These are phyloP conservation scores for Aegilops sharonensis DNA, from an alignment of 176 grass and related monocot genomes.

Conservation along the genomic window DNA sequence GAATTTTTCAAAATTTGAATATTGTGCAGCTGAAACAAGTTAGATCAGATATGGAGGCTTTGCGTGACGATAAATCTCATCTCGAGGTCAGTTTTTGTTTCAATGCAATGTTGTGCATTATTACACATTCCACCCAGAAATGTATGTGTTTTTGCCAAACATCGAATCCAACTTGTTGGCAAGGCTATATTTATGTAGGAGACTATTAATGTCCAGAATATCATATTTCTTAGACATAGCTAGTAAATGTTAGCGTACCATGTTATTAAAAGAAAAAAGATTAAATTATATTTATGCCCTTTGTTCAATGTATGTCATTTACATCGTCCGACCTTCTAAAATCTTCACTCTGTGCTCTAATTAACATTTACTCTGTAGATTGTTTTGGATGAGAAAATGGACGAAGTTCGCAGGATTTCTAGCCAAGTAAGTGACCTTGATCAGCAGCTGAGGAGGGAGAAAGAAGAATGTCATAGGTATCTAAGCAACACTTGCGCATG, in stretches of 20 bases:
- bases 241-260: neutral
- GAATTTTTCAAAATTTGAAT: conserved; percentile 8
- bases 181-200: neutral
- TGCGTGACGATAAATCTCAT: conserved; percentile 69
- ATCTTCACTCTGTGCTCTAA: conserved; percentile 12
- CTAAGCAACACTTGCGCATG: conserved; percentile 1
- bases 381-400: conserved; percentile 70
- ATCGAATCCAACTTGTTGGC: neutral
- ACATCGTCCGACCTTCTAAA: neutral
- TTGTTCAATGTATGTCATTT: neutral
- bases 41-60: conserved; percentile 51
- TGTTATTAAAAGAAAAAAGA: neutral
- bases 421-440: conserved; percentile 77
- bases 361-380: conserved; percentile 42
- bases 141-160: neutral
- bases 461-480: conserved; percentile 84
- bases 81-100: conserved; percentile 60
- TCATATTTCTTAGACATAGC: neutral
- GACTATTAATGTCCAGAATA: neutral
- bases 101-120: neutral
- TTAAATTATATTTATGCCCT: neutral
- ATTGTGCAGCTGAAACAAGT: conserved; percentile 74
- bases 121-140: neutral
- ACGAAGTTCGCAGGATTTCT: conserved; percentile 66
- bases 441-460: conserved; percentile 55